A percentile compares a stretch with the other conserved stretches of the same genome.
These are phyloP conservation scores for Scheffersomyces parashehatae DNA, from an alignment of 1,139 yeast species.

Conservation along the genomic window DNA sequence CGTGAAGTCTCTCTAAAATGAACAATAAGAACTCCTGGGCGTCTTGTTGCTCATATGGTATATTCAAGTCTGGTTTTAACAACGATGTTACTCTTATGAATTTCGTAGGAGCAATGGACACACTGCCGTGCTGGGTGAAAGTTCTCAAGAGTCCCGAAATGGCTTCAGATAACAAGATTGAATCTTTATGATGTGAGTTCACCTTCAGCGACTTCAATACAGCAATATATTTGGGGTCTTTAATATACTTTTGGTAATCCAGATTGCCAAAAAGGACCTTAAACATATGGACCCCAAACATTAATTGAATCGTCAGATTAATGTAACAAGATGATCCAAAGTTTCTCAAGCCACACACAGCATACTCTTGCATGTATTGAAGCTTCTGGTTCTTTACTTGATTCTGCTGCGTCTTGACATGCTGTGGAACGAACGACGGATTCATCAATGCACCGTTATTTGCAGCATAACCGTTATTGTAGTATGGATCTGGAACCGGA, in stretches of 20 bases:
- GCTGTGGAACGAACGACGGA: constrained; percentile 16
- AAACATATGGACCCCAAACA: constrained; percentile 54
- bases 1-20: constrained; percentile 66
- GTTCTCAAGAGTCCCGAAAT: constrained; percentile 41
- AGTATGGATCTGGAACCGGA: no score
- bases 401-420: constrained; percentile 16
- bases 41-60: constrained; percentile 77
- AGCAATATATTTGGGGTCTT: constrained; percentile 29
- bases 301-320: constrained; percentile 66
- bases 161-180: constrained; percentile 49
- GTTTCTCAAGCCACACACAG: constrained; percentile 67
- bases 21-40: constrained; percentile 74
- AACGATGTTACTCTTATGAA: constrained; percentile 55
- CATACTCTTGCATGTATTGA: constrained; percentile 41
- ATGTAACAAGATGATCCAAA: constrained; percentile 75
- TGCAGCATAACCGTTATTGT: no score
- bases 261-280: constrained; percentile 42
- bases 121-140: constrained; percentile 57
- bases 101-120: constrained; percentile 63
- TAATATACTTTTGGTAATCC: constrained; percentile 42
- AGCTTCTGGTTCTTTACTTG: constrained; percentile 26
- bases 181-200: constrained; percentile 16
- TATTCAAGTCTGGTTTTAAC: constrained; percentile 63
- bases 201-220: constrained; percentile 24
- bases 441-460: no score